phyloP scores from a whole-genome alignment of 2,329 filamentous ascomycete genomes.

The Exophiala lecanii-corni region DNA sequence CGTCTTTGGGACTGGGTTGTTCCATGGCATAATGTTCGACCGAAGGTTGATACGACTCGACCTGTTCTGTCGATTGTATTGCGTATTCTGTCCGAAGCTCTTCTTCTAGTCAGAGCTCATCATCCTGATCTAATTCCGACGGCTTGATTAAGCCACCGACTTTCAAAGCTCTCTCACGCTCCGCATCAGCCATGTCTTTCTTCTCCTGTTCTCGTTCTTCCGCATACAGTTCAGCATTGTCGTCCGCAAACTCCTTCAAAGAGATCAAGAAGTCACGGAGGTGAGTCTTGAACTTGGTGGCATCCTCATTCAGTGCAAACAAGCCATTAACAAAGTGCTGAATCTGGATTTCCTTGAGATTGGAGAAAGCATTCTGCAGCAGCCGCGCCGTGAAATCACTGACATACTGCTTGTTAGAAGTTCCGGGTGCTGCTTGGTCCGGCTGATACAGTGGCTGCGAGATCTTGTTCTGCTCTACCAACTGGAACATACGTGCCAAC shows the following conservation, averaged over 20 bases:
- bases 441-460: conserved; percentile 83
- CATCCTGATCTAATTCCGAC: conserved; percentile 84
- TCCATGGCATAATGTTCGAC: conserved; percentile 27
- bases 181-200: conserved; percentile 76
- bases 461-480: conserved; percentile 85
- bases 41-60: conserved; percentile 11
- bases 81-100: conserved; percentile 51
- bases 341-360: conserved; percentile 86
- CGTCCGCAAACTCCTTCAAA: conserved; percentile 91
- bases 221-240: conserved; percentile 88
- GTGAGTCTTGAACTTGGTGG: conserved; percentile 92
- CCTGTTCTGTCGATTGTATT: conserved; percentile 9
- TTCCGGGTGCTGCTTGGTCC: conserved; percentile 77
- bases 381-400: conserved; percentile 80
- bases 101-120: conserved; percentile 74
- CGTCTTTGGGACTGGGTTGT: conserved; percentile 9
- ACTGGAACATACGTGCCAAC: conserved; percentile 92
- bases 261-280: conserved; percentile 96
- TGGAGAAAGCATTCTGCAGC: conserved; percentile 85
- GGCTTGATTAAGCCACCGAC: conserved; percentile 94
- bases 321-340: conserved; percentile 83
- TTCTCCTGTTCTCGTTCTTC: conserved; percentile 94
- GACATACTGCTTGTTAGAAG: conserved; percentile 85
- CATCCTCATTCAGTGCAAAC: conserved; percentile 81
- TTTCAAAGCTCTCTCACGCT: conserved; percentile 88